Evolutionary conservation across 345 rosid species (phyloP).

Genomic region (Trapa bicornis): DNA sequence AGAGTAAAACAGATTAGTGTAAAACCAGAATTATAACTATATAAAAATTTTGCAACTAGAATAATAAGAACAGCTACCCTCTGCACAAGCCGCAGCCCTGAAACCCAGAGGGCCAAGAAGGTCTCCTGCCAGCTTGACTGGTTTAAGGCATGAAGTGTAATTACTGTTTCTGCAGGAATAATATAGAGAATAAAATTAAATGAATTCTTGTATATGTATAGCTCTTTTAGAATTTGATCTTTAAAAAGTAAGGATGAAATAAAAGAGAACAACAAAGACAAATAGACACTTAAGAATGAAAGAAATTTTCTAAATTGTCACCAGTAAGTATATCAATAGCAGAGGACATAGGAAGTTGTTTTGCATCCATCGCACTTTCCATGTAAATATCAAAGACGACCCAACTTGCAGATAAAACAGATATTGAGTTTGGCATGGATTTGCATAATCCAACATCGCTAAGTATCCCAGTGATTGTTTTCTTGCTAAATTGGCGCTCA

Average conservation of each 20-base stretch:
- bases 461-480: slow-evolving; percentile 23
- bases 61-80: slow-evolving; percentile 26
- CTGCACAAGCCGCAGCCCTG: slow-evolving; percentile 67
- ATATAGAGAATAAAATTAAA: slow-evolving; percentile 3
- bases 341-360: slow-evolving; percentile 38
- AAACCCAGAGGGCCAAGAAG: slow-evolving; percentile 58
- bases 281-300: neutral
- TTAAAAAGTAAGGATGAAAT: neutral
- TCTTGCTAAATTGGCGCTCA: slow-evolving; percentile 25
- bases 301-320: slow-evolving; percentile 10
- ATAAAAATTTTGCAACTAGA: neutral
- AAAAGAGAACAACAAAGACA: neutral
- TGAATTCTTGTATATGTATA: neutral
- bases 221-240: neutral
- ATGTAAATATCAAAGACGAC: slow-evolving; percentile 42
- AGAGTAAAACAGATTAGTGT: slow-evolving; percentile 5
- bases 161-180: slow-evolving; percentile 34
- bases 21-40: neutral
- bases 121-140: slow-evolving; percentile 67
- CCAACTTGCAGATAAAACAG: slow-evolving; percentile 40
- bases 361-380: slow-evolving; percentile 54
- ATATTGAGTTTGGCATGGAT: slow-evolving; percentile 19
- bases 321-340: slow-evolving; percentile 33
- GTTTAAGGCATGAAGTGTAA: slow-evolving; percentile 33
- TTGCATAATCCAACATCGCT: slow-evolving; percentile 21